A percentile compares a stretch with the other conserved stretches of the same genome.
phyloP scores from a whole-genome alignment of 345 rosid species.

The Eucalyptus caleyi region DNA sequence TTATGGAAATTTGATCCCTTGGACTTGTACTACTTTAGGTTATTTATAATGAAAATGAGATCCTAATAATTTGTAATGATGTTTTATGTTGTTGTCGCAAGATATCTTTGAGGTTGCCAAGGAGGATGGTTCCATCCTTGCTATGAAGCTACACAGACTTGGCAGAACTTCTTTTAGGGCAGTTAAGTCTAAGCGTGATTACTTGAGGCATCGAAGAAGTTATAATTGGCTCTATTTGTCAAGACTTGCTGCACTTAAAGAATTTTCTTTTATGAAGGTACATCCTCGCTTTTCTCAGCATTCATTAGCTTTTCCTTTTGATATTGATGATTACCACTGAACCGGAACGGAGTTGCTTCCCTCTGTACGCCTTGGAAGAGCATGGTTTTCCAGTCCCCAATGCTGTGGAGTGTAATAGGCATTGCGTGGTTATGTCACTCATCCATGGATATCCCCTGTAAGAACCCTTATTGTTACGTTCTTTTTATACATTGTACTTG shows the following conservation, averaged over 20 bases:
- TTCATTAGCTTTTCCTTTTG: background rate
- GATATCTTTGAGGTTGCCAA: constrained; percentile 75
- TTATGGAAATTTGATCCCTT: background rate
- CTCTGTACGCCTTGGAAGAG: constrained; percentile 72
- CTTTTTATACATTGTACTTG: background rate
- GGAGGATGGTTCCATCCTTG: constrained; percentile 80
- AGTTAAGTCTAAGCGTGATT: constrained; percentile 93
- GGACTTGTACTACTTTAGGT: background rate
- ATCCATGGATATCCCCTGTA: constrained; percentile 86
- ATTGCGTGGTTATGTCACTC: constrained; percentile 81
- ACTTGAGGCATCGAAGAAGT: constrained; percentile 75
- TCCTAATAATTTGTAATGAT: background rate
- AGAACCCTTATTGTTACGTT: background rate
- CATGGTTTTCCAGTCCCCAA: constrained; percentile 79
- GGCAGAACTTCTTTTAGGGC: constrained; percentile 94
- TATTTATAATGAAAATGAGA: background rate
- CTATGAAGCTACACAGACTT: constrained; percentile 62
- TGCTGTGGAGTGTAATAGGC: constrained; percentile 87
- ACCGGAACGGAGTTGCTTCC: background rate
- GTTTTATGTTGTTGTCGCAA: background rate
- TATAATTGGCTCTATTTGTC: constrained; percentile 80
- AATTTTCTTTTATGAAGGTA: constrained; percentile 89
- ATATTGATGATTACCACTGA: background rate
- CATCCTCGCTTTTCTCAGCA: background rate
- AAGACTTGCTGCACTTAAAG: constrained; percentile 90